Evolutionary conservation across 2,329 filamentous ascomycete species (phyloP).

Genomic region (Rosellinia necatrix): DNA sequence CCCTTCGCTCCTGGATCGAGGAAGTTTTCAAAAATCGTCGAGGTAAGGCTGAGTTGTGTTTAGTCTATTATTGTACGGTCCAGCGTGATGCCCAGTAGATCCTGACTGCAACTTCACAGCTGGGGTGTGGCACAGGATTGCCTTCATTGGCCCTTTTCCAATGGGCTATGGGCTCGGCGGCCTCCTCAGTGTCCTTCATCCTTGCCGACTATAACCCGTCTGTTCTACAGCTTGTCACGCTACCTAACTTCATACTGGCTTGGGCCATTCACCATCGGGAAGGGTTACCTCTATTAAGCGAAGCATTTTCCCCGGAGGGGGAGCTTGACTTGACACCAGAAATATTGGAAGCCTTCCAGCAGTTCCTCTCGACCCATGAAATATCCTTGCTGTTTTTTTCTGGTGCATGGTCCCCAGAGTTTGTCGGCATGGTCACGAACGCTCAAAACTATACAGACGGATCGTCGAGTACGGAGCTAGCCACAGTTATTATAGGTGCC

Average conservation of each 20-base stretch:
- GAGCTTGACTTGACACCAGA: slow-evolving; percentile 68
- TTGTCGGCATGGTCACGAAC: slow-evolving; percentile 60
- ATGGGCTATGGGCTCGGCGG: slow-evolving; percentile 51
- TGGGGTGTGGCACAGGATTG: slow-evolving; percentile 79
- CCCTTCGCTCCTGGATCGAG: slow-evolving; percentile 40
- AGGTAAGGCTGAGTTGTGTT: slow-evolving; percentile 49
- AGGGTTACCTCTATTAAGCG: slow-evolving; percentile 45
- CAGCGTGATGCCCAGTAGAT: slow-evolving; percentile 20
- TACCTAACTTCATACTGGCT: slow-evolving; percentile 76
- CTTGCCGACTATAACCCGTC: slow-evolving; percentile 81
- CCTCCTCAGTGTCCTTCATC: slow-evolving; percentile 59
- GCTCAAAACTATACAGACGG: slow-evolving; percentile 20
- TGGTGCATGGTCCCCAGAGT: slow-evolving; percentile 72
- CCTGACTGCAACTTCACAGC: slow-evolving; percentile 50
- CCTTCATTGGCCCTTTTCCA: slow-evolving; percentile 74
- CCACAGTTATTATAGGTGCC: slow-evolving; percentile 68
- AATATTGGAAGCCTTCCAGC: slow-evolving; percentile 62
- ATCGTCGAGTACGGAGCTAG: slow-evolving; percentile 39
- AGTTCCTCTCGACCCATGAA: slow-evolving; percentile 52
- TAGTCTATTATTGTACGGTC: slow-evolving; percentile 12
- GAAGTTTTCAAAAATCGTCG: slow-evolving; percentile 53
- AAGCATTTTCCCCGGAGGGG: slow-evolving; percentile 49
- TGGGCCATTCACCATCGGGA: slow-evolving; percentile 60
- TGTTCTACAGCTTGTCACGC: slow-evolving; percentile 76
- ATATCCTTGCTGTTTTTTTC: slow-evolving; percentile 71